Evolutionary conservation across 768 basidiomycete species (phyloP).

Genomic region (Butyriboletus loyo): DNA sequence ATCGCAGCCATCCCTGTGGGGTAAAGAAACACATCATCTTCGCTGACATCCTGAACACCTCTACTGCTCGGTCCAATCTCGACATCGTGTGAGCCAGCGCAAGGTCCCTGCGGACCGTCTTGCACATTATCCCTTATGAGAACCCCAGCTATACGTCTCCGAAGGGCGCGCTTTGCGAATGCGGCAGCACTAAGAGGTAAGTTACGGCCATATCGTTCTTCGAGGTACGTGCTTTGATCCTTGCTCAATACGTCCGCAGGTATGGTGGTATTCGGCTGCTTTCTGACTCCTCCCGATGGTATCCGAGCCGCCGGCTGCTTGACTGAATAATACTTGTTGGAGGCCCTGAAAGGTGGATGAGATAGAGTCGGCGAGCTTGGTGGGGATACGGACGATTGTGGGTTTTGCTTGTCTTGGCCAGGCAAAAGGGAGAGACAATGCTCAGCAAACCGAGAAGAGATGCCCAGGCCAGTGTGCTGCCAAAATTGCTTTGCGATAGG

Average conservation of each 20-base stretch:
- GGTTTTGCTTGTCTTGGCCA: conserved; percentile 30
- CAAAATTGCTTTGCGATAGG: conserved; percentile 85
- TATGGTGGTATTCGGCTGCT: conserved; percentile 5
- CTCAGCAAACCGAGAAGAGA: conserved; percentile 86
- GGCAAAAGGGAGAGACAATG: conserved; percentile 72
- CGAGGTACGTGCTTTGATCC: conserved; percentile 76
- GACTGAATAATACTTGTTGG: conserved; percentile 58
- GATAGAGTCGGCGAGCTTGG: conserved; percentile 14
- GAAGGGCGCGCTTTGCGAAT: conserved; percentile 82
- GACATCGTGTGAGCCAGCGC: conserved; percentile 44
- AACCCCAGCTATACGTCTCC: conserved; percentile 87
- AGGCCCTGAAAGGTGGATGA: conserved; percentile 40
- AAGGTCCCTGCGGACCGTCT: conserved; percentile 33
- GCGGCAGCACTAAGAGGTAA: conserved; percentile 68
- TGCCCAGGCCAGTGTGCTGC: conserved; percentile 91
- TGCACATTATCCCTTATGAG: conserved; percentile 55
- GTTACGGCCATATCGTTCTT: conserved; percentile 94
- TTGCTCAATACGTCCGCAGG: conserved; percentile 47
- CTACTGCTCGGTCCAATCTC: conserved; percentile 62
- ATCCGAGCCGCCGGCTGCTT: conserved; percentile 13
- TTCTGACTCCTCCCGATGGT: conserved; percentile 2
- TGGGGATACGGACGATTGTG: conserved; percentile 30
- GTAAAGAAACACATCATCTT: conserved; percentile 87
- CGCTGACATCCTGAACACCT: conserved; percentile 65
- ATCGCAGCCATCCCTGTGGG: conserved; percentile 93